These are phyloP conservation scores for Colletotrichum chrysophilum DNA, from an alignment of 2,329 filamentous ascomycete species.

Conservation along the genomic window DNA sequence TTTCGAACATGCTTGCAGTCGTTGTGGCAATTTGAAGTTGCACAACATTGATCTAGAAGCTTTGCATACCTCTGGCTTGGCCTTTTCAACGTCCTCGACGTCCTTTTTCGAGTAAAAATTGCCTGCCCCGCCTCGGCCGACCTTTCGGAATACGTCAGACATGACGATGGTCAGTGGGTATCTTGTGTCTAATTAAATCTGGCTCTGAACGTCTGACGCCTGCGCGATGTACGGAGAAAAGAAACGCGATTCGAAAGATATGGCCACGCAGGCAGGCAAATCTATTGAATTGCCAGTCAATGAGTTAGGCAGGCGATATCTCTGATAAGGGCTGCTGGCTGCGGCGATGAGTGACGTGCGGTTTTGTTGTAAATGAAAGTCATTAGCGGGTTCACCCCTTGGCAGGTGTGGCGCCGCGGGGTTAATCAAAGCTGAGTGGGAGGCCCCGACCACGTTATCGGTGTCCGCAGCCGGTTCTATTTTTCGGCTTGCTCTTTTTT, in stretches of 20 bases:
- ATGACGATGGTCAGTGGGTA: background rate
- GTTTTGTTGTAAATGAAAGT: constrained; percentile 10
- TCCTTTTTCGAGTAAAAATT: constrained; percentile 64
- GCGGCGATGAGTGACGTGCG: background rate
- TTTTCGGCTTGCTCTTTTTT: background rate
- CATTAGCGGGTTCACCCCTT: background rate
- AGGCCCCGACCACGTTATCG: background rate
- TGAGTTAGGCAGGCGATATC: background rate
- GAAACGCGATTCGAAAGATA: background rate
- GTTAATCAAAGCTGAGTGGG: constrained; percentile 5
- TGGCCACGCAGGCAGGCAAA: background rate
- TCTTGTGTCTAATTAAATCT: background rate
- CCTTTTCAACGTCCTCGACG: constrained; percentile 48
- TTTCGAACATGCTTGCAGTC: background rate
- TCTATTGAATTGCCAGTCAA: background rate
- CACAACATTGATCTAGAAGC: background rate
- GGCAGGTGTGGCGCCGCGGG: constrained; percentile 19
- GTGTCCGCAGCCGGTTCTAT: constrained; percentile 3
- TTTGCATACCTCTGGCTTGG: constrained; percentile 19
- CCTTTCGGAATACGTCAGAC: constrained; percentile 52
- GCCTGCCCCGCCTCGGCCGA: constrained; percentile 68
- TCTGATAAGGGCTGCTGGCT: background rate
- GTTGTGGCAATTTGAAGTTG: background rate
- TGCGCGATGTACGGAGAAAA: background rate
- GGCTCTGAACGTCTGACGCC: background rate